phyloP scores from a whole-genome alignment of 805 yeast species.

The Wickerhamiella dianesei region DNA sequence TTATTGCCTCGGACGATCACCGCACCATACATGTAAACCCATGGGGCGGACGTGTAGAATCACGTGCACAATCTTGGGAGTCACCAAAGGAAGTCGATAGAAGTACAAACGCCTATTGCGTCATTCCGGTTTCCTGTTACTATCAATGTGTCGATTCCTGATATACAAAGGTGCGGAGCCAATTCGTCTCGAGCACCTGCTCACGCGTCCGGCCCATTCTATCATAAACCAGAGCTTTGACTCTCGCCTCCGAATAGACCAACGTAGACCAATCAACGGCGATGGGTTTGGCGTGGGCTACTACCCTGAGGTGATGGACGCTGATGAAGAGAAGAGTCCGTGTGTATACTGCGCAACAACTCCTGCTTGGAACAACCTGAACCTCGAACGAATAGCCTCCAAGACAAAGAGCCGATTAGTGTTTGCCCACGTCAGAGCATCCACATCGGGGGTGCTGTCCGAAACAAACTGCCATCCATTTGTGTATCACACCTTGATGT shows the following conservation, averaged over 20 bases:
- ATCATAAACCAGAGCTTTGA: constrained; percentile 94
- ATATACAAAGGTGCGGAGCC: constrained; percentile 88
- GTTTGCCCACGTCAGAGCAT: constrained; percentile 93
- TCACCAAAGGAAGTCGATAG: neutral
- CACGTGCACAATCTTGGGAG: neutral
- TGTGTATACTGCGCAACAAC: constrained; percentile 92
- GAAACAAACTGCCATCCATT: constrained; percentile 98
- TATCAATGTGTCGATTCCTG: constrained; percentile 90
- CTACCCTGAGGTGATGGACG: constrained; percentile 46
- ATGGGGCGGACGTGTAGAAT: neutral
- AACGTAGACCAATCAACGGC: constrained; percentile 86
- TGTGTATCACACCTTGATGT: constrained; percentile 71
- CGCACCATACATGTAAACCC: too few relatives aligned
- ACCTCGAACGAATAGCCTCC: constrained; percentile 70
- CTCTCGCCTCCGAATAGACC: constrained; percentile 72
- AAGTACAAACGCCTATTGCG: too few relatives aligned
- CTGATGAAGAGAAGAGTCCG: constrained; percentile 51
- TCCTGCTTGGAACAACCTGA: constrained; percentile 88
- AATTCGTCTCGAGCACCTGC: constrained; percentile 66
- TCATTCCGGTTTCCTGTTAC: neutral
- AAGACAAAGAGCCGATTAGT: constrained; percentile 75
- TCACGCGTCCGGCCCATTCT: constrained; percentile 93
- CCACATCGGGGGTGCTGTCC: constrained; percentile 84
- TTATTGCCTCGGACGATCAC: too few relatives aligned
- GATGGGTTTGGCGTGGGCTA: constrained; percentile 98